Percentiles rank a stretch among this genome's conserved stretches.
These are phyloP conservation scores for Phytophthora multivora DNA, from an alignment of 352 stramenopile genomes.

Conservation along the genomic window DNA sequence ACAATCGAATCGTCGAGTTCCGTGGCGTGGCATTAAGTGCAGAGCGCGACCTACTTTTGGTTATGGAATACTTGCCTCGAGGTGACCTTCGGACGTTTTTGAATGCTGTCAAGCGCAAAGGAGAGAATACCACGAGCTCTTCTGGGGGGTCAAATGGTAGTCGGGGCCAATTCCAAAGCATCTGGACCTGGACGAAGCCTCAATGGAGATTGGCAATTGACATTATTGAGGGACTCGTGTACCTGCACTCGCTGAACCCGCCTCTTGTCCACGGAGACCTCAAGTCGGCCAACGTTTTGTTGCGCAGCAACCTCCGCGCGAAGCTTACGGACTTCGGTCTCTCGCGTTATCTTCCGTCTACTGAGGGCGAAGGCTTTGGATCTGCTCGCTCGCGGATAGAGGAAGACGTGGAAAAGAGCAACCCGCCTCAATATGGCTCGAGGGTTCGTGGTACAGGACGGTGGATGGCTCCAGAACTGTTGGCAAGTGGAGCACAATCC, in stretches of 20 bases:
- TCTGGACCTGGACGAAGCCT: conserved; percentile 48
- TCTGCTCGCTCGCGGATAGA: background rate
- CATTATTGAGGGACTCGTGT: conserved; percentile 53
- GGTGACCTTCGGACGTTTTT: conserved; percentile 56
- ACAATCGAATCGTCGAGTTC: conserved; percentile 60
- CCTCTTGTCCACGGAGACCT: conserved; percentile 46
- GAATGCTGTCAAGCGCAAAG: conserved; percentile 28
- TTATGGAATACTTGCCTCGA: conserved; percentile 63
- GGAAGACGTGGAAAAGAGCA: background rate
- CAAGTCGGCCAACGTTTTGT: conserved; percentile 46
- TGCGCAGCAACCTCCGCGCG: conserved; percentile 37
- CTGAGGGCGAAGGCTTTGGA: conserved; percentile 9
- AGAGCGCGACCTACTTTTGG: conserved; percentile 42
- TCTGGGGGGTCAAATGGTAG: background rate
- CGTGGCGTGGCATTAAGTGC: conserved; percentile 51
- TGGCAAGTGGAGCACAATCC: conserved; percentile 64
- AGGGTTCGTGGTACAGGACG: conserved; percentile 56
- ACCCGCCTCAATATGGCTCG: conserved; percentile 14
- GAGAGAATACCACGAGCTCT: conserved; percentile 11
- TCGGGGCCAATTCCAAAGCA: conserved; percentile 33
- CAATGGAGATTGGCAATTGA: conserved; percentile 54
- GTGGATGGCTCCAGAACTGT: conserved; percentile 88
- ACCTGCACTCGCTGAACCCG: conserved; percentile 49
- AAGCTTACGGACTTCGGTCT: conserved; percentile 55
- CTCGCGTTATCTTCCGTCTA: conserved; percentile 30